Evolutionary conservation across 2,329 filamentous ascomycete genomes (phyloP).

Genomic region (Talaromyces sp.): DNA sequence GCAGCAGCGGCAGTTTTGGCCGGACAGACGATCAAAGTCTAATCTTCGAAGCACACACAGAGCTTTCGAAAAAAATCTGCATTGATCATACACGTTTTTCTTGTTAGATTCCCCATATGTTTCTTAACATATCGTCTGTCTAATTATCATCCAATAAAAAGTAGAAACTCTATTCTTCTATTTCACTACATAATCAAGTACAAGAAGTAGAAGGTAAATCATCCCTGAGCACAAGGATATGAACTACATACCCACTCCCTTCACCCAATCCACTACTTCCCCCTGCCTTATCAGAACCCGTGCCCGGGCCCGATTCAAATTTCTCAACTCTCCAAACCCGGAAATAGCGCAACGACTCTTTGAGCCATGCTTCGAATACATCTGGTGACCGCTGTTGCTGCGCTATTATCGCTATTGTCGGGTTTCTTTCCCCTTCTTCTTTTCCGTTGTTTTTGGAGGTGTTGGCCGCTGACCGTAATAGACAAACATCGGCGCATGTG

Average conservation of each 20-base stretch:
- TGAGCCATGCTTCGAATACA: conserved; percentile 80
- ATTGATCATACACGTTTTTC: neutral
- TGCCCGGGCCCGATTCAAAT: neutral
- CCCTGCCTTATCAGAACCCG: neutral
- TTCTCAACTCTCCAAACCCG: conserved; percentile 68
- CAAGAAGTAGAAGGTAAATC: neutral
- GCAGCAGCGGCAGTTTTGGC: conserved; percentile 10
- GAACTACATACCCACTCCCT: conserved; percentile 74
- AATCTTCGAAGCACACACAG: conserved; percentile 3
- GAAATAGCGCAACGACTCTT: conserved; percentile 64
- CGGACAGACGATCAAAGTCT: conserved; percentile 8
- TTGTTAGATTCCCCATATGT: conserved; percentile 19
- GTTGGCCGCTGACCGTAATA: conserved; percentile 44
- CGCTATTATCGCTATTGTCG: conserved; percentile 75
- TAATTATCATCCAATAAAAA: neutral
- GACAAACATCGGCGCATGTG: conserved; percentile 72
- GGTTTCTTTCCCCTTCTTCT: conserved; percentile 25
- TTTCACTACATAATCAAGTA: neutral
- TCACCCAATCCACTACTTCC: conserved; percentile 51
- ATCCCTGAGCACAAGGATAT: conserved; percentile 64
- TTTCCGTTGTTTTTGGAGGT: neutral
- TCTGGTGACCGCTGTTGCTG: conserved; percentile 84
- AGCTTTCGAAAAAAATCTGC: neutral
- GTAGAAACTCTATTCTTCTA: neutral
- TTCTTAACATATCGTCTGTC: neutral